Percentiles rank a stretch among this genome's conserved stretches.
Conservation (phyloP, 1,139 yeast genomes). For the Taphrina populina region DNA sequence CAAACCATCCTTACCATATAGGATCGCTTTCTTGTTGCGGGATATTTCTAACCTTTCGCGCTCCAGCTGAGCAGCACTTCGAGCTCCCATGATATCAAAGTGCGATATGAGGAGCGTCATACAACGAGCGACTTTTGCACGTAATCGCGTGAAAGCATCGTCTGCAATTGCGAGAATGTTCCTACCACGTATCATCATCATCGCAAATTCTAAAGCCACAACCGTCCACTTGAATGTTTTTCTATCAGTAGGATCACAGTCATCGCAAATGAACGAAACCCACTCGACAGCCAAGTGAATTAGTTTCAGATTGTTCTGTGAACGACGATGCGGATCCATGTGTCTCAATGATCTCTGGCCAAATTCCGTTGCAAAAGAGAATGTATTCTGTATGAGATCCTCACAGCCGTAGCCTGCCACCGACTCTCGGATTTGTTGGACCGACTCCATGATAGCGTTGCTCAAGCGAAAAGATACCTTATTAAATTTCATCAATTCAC, state of each 20-base stretch:
- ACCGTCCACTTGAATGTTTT: conserved; percentile 96
- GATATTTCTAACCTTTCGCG: conserved; percentile 52
- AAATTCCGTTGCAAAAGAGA: conserved; percentile 78
- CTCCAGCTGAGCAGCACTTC: conserved; percentile 68
- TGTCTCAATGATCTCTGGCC: conserved; percentile 56
- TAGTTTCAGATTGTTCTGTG: conserved; percentile 68
- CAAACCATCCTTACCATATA: conserved; percentile 14
- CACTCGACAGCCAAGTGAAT: conserved; percentile 80
- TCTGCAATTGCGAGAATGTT: conserved; percentile 78
- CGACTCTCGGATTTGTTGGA: conserved; percentile 54
- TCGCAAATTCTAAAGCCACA: conserved; percentile 88
- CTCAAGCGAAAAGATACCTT: conserved; percentile 69
- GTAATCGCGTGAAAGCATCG: conserved; percentile 68
- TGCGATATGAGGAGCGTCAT: conserved; percentile 91
- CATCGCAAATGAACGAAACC: conserved; percentile 91
- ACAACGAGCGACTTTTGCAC: conserved; percentile 87
- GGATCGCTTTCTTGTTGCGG: conserved; percentile 28
- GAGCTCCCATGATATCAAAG: conserved; percentile 97
- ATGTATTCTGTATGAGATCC: conserved; percentile 73
- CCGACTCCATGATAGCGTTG: conserved; percentile 64
- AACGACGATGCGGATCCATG: conserved; percentile 60
- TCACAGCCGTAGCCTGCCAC: conserved; percentile 61
- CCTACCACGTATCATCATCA: conserved; percentile 90
- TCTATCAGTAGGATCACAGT: conserved; percentile 86
- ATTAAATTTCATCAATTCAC: conserved; percentile 66